Evolutionary conservation across 176 grass and related monocot genomes (phyloP).

Genomic region (Triticum monococcum): DNA sequence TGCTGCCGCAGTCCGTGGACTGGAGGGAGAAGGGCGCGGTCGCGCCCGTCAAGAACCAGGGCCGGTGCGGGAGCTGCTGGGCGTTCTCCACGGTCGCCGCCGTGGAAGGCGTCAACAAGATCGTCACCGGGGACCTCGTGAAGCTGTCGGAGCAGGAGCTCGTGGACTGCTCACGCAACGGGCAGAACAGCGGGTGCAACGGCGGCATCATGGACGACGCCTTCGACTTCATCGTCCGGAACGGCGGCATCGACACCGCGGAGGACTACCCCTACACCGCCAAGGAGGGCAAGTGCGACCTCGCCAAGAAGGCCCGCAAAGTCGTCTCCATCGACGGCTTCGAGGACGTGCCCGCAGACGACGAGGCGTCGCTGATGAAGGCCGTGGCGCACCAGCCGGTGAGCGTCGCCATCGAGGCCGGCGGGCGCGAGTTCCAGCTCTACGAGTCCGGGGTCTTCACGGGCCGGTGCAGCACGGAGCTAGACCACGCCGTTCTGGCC

Average conservation of each 20-base stretch:
- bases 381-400: not conserved
- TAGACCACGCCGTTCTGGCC: conserved; percentile 57
- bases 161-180: too few species aligned
- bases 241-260: conserved; percentile 3
- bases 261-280: not conserved
- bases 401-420: not conserved
- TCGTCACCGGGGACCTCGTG: too few species aligned
- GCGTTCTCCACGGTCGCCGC: too few species aligned
- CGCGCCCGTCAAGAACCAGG: too few species aligned
- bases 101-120: too few species aligned
- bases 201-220: too few species aligned
- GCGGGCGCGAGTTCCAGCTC: not conserved
- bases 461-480: conserved; percentile 28
- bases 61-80: too few species aligned
- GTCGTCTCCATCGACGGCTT: not conserved
- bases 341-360: not conserved
- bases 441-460: not conserved
- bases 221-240: not conserved
- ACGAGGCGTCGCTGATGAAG: not conserved
- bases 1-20: too few species aligned
- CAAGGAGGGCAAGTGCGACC: not conserved
- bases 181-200: too few species aligned
- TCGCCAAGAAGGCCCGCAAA: not conserved
- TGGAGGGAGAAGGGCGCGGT: too few species aligned
- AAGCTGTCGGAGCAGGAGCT: too few species aligned